phyloP scores from a whole-genome alignment of 2,329 filamentous ascomycete species.

The Fonsecaea monophora region DNA sequence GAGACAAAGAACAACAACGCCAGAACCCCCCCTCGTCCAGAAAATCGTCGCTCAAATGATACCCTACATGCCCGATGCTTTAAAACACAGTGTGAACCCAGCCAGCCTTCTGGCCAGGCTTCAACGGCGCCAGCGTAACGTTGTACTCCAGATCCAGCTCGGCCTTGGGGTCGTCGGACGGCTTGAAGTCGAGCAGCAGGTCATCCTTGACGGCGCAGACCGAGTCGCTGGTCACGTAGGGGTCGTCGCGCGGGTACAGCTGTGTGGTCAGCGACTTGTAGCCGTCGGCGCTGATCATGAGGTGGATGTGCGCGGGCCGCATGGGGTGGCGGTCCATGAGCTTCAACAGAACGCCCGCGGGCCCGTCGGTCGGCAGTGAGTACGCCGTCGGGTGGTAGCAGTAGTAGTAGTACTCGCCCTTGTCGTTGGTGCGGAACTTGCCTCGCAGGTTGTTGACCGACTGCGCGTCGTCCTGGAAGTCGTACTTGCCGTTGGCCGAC shows the following conservation, averaged over 20 bases:
- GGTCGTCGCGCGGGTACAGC: slow-evolving; percentile 66
- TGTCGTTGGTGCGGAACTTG: slow-evolving; percentile 73
- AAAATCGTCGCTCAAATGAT: not conserved
- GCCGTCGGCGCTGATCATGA: slow-evolving; percentile 62
- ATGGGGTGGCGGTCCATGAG: slow-evolving; percentile 65
- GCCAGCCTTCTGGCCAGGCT: slow-evolving; percentile 23
- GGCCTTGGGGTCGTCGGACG: slow-evolving; percentile 60
- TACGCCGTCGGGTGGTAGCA: slow-evolving; percentile 77
- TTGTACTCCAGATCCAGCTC: slow-evolving; percentile 68
- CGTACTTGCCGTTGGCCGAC: slow-evolving; percentile 76
- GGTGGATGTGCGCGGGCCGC: slow-evolving; percentile 67
- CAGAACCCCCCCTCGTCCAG: not conserved
- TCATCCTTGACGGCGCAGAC: slow-evolving; percentile 69
- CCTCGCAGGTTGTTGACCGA: slow-evolving; percentile 75
- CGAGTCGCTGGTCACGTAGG: slow-evolving; percentile 64
- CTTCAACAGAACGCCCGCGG: slow-evolving; percentile 60
- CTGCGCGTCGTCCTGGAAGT: slow-evolving; percentile 75
- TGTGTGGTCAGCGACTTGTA: slow-evolving; percentile 65
- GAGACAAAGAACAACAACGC: not conserved
- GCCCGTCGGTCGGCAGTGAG: slow-evolving; percentile 70
- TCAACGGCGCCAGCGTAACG: slow-evolving; percentile 61
- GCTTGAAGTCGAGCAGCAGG: slow-evolving; percentile 64
- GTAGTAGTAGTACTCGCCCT: slow-evolving; percentile 76
- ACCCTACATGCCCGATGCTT: not conserved
- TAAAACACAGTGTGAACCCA: slow-evolving; percentile 30